Base-by-base conservation (phyloP, 257 asterid species). In the Ophiorrhiza pumila region DNA sequence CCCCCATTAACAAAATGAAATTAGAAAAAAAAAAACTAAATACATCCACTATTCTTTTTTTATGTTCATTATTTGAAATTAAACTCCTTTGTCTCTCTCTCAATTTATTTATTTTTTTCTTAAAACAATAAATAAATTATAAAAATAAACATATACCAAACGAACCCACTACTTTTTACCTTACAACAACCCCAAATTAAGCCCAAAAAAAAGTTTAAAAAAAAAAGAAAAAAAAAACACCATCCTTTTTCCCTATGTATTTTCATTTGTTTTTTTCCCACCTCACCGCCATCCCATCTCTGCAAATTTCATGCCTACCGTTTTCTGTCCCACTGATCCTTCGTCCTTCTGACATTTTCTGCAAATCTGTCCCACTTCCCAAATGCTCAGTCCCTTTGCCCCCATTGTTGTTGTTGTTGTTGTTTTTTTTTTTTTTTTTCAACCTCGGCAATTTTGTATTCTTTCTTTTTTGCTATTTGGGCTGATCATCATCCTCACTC, bases 121-220 rank as follows among this genome's bases (percentile, higher is more conserved):
- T 82, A 75, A 86, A 81, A 75, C 83, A 86, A 84, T 79, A 79
- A 84, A 86, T 79, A 83, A 86, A 84, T 82, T 78, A 81, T 78
- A 72, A 76, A 84, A 74, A 70, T 65, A 72, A 83, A 74, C 83
- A 63, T 71, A 43, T 43, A 62, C 52, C 71, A 65, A 71, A 43
- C 35, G 78, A 35, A 76, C 71, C 74, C 77, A 17, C 70, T 35
- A 71, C n/a, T n/a, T n/a, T n/a, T 47, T n/a, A 45, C 76, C 83
- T 61, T 75, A 74, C 85, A 80, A 74, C 68, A 69, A 42, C 76
- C 66, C 13, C 39, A 46, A n/a, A 39, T 4, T 34, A 31, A 47
- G 53, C 35, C 11, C 5, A 12, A 47, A 69, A 56, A 56, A 70
- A 64, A 37, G 31, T 5, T 18, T 1, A 62, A 29, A 46, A 8